A percentile compares a stretch with the other conserved stretches of the same genome.
These are phyloP conservation scores for Medicago lupulina DNA, from an alignment of 306 rosid genomes.

Conservation along the genomic window DNA sequence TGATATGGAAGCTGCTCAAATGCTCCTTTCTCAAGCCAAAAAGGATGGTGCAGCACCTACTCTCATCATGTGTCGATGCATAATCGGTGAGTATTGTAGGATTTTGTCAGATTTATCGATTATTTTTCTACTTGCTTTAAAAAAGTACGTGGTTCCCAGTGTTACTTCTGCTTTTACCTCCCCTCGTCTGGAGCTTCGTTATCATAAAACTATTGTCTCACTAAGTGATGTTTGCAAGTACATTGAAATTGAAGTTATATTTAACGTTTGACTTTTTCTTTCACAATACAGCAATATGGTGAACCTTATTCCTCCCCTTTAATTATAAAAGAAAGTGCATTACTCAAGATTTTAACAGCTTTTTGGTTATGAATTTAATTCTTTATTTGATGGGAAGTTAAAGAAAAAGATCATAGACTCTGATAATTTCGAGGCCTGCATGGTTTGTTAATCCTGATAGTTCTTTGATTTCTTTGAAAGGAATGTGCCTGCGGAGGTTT, in stretches of 20 bases:
- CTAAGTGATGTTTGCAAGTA: conserved; percentile 5
- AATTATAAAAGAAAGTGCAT: conserved; percentile 23
- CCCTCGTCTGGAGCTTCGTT: conserved; percentile 27
- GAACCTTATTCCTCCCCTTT: conserved; percentile 12
- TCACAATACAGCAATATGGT: conserved; percentile 25
- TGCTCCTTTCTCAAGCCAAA: conserved; percentile 81
- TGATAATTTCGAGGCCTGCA: conserved; percentile 33
- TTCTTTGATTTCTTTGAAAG: conserved; percentile 59
- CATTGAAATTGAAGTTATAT: conserved; percentile 32
- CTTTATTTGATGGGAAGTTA: conserved; percentile 35
- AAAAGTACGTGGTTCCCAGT: conserved; percentile 22
- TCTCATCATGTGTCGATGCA: conserved; percentile 70
- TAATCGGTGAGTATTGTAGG: conserved; percentile 65
- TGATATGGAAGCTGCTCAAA: conserved; percentile 78
- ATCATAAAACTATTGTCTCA: conserved; percentile 8
- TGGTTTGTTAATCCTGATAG: conserved; percentile 44
- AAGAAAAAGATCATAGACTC: conserved; percentile 14
- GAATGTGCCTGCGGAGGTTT: conserved; percentile 88
- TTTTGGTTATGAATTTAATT: conserved; percentile 35
- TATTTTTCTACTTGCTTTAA: conserved; percentile 28
- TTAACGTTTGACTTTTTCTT: conserved; percentile 10
- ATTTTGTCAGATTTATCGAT: conserved; percentile 23
- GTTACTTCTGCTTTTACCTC: not conserved
- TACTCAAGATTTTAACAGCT: conserved; percentile 24
- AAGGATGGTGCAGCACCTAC: conserved; percentile 66